phyloP scores from a whole-genome alignment of 2,329 filamentous ascomycete species.

The Nigrospora sphaerica region DNA sequence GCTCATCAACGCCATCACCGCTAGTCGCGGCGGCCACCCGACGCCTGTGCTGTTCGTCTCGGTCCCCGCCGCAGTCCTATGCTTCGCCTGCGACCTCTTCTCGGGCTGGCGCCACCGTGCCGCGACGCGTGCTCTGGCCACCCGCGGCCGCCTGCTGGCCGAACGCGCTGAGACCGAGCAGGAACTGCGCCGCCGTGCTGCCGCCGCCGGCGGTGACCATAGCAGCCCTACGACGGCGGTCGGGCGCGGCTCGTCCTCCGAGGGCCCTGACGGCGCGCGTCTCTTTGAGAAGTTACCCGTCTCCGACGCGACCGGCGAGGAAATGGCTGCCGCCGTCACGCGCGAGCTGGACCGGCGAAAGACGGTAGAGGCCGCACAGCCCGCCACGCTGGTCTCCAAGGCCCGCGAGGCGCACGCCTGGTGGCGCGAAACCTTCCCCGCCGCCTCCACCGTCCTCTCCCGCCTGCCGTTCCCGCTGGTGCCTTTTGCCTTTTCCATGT shows the following conservation, averaged over 20 bases:
- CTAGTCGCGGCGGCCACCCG: slow-evolving; percentile 33
- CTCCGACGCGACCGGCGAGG: not conserved
- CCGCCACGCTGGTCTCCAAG: slow-evolving; percentile 46
- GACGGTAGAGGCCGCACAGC: slow-evolving; percentile 2
- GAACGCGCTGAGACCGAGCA: slow-evolving; percentile 33
- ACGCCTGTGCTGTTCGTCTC: slow-evolving; percentile 61
- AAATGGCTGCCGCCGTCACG: not conserved
- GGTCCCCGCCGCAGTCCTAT: slow-evolving; percentile 58
- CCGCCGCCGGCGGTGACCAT: not conserved
- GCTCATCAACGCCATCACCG: slow-evolving; percentile 55
- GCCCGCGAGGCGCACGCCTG: slow-evolving; percentile 39
- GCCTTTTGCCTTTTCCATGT: slow-evolving; percentile 69
- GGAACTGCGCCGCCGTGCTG: slow-evolving; percentile 10
- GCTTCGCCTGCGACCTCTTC: slow-evolving; percentile 59
- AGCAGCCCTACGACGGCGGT: not conserved
- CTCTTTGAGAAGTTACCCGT: not conserved
- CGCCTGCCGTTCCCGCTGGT: slow-evolving; percentile 63
- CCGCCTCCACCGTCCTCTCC: slow-evolving; percentile 54
- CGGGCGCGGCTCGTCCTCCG: too few relatives aligned
- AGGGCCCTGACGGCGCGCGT: not conserved
- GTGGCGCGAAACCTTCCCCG: slow-evolving; percentile 65
- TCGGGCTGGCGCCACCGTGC: slow-evolving; percentile 57
- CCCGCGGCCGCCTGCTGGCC: slow-evolving; percentile 41
- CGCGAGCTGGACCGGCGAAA: not conserved
- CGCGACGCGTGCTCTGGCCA: slow-evolving; percentile 56